Conservation (phyloP, 2,329 filamentous ascomycete genomes). For the Aquanectria penicillioides region DNA sequence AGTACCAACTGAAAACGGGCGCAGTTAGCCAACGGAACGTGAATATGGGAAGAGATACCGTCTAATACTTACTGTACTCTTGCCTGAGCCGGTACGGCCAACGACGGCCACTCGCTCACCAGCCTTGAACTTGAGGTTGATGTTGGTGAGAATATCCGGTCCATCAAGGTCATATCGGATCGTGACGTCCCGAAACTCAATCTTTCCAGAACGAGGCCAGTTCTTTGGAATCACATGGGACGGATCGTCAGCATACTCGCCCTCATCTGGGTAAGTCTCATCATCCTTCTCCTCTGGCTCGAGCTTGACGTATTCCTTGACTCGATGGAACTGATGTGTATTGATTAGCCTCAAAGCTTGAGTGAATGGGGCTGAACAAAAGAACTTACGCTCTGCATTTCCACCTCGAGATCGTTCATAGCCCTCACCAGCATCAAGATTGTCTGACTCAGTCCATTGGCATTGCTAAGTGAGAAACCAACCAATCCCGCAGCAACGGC, state of each 20-base stretch:
- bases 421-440: conserved; percentile 62
- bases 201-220: conserved; percentile 58
- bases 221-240: conserved; percentile 50
- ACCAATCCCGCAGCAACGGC: conserved; percentile 62
- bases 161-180: conserved; percentile 59
- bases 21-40: conserved; percentile 14
- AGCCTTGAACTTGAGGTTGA: conserved; percentile 64
- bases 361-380: background rate
- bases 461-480: conserved; percentile 66
- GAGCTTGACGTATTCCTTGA: conserved; percentile 59
- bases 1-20: conserved; percentile 54
- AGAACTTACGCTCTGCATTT: conserved; percentile 63
- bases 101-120: conserved; percentile 83
- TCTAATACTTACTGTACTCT: conserved; percentile 73
- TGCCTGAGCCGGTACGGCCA: conserved; percentile 84
- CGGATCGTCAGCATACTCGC: conserved; percentile 53
- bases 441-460: conserved; percentile 62
- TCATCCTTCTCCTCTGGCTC: conserved; percentile 57
- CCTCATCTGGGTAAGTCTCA: conserved; percentile 50
- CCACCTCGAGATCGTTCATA: conserved; percentile 67
- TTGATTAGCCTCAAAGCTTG: conserved; percentile 22
- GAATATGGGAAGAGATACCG: background rate
- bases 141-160: conserved; percentile 59
- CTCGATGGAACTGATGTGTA: conserved; percentile 54
- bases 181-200: conserved; percentile 62